phyloP scores from a whole-genome alignment of 169 alveolate genomes.

The Plasmodium billcollinsi region DNA sequence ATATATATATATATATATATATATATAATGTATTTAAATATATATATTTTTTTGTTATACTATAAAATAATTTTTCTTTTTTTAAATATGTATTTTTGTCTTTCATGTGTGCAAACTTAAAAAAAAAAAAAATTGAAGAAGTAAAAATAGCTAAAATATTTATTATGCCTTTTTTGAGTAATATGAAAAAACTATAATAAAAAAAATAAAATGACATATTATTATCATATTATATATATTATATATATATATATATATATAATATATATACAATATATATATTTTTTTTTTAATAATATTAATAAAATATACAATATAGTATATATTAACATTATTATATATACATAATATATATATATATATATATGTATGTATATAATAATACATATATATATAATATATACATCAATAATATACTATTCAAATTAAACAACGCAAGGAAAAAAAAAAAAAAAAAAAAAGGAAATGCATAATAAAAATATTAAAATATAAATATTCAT shows the following conservation, averaged over 20 bases:
- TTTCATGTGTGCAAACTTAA: slow-evolving; percentile 71
- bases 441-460: slow-evolving; percentile 16
- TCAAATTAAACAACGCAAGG: slow-evolving; percentile 22
- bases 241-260: too few relatives aligned
- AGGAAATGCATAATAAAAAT: slow-evolving; percentile 9
- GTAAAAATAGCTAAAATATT: too few relatives aligned
- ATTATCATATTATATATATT: slow-evolving; percentile 10
- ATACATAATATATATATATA: too few relatives aligned
- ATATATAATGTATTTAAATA: too few relatives aligned
- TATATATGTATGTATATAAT: too few relatives aligned
- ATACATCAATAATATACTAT: neutral
- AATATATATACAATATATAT: too few relatives aligned
- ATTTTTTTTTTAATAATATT: too few relatives aligned
- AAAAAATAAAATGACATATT: neutral
- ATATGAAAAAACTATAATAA: slow-evolving; percentile 1
- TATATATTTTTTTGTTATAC: neutral
- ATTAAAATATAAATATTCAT: too few relatives aligned
- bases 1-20: too few relatives aligned
- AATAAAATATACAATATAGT: too few relatives aligned
- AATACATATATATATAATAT: too few relatives aligned
- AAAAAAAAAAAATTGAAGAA: slow-evolving; percentile 12
- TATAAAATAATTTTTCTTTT: slow-evolving; percentile 1
- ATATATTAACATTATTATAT: too few relatives aligned
- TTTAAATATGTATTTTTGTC: slow-evolving; percentile 29
- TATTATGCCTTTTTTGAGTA: neutral